phyloP scores from a whole-genome alignment of 2,329 filamentous ascomycete species.

The Conoideocrella luteorostrata region DNA sequence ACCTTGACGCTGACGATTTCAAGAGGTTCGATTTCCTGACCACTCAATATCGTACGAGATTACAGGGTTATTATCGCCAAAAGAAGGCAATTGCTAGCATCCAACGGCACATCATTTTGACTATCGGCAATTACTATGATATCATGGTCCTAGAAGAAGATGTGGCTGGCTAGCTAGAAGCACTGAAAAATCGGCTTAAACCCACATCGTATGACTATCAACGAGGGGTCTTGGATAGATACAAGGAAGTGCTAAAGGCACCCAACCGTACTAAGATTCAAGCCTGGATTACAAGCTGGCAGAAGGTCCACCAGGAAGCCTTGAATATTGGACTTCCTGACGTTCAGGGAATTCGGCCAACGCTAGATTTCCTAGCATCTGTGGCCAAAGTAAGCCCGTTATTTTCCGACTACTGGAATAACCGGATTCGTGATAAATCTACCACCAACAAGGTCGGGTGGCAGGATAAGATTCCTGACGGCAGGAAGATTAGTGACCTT shows the following conservation, averaged over 20 bases:
- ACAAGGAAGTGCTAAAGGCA: slow-evolving; percentile 1
- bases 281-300: background rate
- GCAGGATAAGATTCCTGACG: too few species aligned
- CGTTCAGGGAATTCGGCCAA: too few species aligned
- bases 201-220: background rate
- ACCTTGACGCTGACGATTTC: too few species aligned
- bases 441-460: background rate
- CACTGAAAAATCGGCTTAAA: background rate
- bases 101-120: slow-evolving; percentile 4
- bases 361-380: too few species aligned
- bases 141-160: background rate
- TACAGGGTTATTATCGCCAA: background rate
- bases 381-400: background rate
- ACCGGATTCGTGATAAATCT: background rate
- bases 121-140: slow-evolving; percentile 1
- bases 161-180: background rate
- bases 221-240: background rate
- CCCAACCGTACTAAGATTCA: background rate
- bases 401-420: slow-evolving; percentile 4
- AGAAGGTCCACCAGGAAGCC: slow-evolving; percentile 1
- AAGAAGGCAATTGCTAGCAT: slow-evolving; percentile 2
- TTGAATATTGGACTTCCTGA: background rate
- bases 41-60: background rate
- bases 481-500: background rate
- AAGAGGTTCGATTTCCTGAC: background rate